Base-by-base conservation (phyloP, 1,284 basidiomycete genomes). In the Ustilago cynodontis region DNA sequence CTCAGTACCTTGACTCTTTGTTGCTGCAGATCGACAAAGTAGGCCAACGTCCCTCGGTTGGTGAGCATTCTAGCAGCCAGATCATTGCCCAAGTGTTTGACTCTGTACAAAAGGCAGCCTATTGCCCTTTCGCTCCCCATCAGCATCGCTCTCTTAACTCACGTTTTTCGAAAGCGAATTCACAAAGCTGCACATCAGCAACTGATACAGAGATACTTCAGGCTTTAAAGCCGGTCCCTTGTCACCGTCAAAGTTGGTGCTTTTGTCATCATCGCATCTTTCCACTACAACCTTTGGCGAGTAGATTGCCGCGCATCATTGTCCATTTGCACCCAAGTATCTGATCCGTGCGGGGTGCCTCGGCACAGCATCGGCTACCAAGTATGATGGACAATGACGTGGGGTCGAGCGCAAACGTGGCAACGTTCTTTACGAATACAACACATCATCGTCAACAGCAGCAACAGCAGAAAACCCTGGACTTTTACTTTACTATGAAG, bases 351-450 rank as follows among this genome's bases (percentile, higher is more conserved):
- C 41, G 20, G 41, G 20, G 41, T 43, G 41, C 41, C 20, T 43
- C 41, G 41, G 41, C 41, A 18, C 41, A 20, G 16, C 20, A 39
- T 39, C 29, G 22, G 33, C 13, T 35, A 14, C 24, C n/a, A 7
- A 33, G 29, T 50, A 67, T 57, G 65, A 56, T 39, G 52, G 26
- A 57, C 65, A 61, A 52, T 61, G 41, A 28, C 0, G 58, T 49
- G 59, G 51, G 59, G 26, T 28, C 28, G 11, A 47, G 24, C 5
- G 28, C 55, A 47, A 49, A 22, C 20, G 29, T 39, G 47, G 50
- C 49, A 33, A 58, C 55, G n/a, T 41, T 28, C n/a, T 22, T 33
- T 20, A 26, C 45, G 2, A 22, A 2, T 11, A n/a, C 28, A 29
- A 33, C 13, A 43, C 22, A 53, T 28, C n/a, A 52, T 28, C 24